Evolutionary conservation across 345 rosid genomes (phyloP).

Genomic region (Salix viminalis): DNA sequence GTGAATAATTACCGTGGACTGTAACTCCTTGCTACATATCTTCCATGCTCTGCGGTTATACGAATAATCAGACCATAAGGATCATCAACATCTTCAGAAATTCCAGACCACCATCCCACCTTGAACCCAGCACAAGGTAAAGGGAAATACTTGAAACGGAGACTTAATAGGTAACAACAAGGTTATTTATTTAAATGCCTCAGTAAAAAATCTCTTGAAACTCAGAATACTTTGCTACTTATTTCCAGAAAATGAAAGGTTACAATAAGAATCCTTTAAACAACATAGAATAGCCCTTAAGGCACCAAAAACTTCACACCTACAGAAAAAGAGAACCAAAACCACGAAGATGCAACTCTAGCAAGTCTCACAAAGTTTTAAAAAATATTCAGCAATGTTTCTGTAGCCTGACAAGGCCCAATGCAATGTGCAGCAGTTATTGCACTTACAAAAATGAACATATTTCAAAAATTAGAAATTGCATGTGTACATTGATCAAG

Average conservation of each 20-base stretch:
- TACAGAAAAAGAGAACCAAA: neutral
- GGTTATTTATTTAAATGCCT: too few species aligned
- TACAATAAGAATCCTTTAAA: neutral
- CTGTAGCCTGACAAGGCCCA: too few species aligned
- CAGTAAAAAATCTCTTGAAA: neutral
- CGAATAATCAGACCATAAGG: constrained; percentile 81
- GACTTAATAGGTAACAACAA: too few species aligned
- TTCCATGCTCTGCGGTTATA: constrained; percentile 93
- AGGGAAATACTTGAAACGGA: neutral
- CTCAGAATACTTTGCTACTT: neutral
- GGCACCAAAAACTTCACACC: neutral
- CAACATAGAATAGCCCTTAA: neutral
- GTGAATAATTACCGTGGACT: constrained; percentile 56
- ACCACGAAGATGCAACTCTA: neutral
- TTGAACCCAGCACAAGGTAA: constrained; percentile 23
- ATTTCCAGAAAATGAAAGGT: neutral
- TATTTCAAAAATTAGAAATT: neutral
- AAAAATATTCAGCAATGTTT: neutral
- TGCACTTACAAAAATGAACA: too few species aligned
- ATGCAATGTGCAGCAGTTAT: too few species aligned
- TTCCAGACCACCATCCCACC: constrained; percentile 99
- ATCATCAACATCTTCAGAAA: constrained; percentile 65
- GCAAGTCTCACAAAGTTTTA: neutral
- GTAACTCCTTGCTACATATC: constrained; percentile 23
- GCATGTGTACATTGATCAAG: neutral